phyloP scores from a whole-genome alignment of 1,284 basidiomycete species.

The Ceratorhiza oryzae-sativae region DNA sequence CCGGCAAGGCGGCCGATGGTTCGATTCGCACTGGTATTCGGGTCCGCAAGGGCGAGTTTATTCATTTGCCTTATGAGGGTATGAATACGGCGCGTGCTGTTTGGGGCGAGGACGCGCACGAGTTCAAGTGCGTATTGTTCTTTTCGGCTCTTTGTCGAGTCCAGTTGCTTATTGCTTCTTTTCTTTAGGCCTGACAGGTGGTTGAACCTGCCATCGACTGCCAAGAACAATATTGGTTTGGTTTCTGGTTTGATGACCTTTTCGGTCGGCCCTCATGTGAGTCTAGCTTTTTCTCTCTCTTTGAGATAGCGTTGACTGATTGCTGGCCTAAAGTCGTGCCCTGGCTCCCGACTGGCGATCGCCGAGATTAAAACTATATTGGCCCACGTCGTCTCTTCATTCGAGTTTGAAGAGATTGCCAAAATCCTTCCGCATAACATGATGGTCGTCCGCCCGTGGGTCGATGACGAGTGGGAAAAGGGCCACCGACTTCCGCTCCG shows the following conservation, averaged over 20 bases:
- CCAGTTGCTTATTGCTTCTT: conserved; percentile 26
- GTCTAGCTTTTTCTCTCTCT: not conserved
- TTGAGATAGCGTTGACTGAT: conserved; percentile 56
- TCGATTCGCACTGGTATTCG: conserved; percentile 46
- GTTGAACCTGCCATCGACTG: conserved; percentile 54
- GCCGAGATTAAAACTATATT: conserved; percentile 59
- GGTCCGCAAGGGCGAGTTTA: conserved; percentile 63
- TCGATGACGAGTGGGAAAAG: conserved; percentile 49
- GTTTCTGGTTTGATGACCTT: conserved; percentile 73
- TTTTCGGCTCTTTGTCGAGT: conserved; percentile 40
- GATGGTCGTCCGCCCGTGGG: conserved; percentile 51
- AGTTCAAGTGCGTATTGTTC: conserved; percentile 60
- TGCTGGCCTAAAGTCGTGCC: conserved; percentile 66
- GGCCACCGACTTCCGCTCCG: conserved; percentile 44
- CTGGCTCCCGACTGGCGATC: conserved; percentile 74
- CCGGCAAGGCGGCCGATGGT: not conserved
- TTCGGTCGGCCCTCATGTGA: conserved; percentile 42
- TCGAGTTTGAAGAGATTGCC: conserved; percentile 47
- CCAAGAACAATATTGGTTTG: conserved; percentile 62
- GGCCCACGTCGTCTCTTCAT: conserved; percentile 50
- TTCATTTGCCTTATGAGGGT: conserved; percentile 67
- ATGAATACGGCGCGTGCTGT: conserved; percentile 66
- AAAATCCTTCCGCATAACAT: conserved; percentile 45
- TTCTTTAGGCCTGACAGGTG: conserved; percentile 65
- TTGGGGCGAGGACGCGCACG: conserved; percentile 73